phyloP scores from a whole-genome alignment of 331 rosid species.

The Spiraea crenata region DNA sequence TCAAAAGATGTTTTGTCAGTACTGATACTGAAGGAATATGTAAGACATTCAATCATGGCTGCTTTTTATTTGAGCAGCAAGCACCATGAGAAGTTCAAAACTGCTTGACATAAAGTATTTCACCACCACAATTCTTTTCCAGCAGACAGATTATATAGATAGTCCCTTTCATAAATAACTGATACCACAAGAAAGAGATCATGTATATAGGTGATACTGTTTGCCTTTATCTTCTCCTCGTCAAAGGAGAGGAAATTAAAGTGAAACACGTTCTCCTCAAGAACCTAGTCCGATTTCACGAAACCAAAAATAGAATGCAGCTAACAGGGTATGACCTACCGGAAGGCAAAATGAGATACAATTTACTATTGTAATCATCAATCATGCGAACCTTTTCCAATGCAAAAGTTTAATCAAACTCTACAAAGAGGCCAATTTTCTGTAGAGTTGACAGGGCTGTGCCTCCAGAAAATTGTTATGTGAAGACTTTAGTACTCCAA shows the following conservation, averaged over 20 bases:
- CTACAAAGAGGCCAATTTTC: neutral
- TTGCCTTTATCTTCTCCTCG: neutral
- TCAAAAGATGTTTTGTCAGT: neutral
- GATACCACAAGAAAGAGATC: neutral
- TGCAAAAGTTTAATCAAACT: neutral
- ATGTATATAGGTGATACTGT: slow-evolving; percentile 7
- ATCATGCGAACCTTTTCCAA: neutral
- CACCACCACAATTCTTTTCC: neutral
- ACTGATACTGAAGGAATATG: neutral
- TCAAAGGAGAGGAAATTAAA: neutral
- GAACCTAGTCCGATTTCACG: neutral
- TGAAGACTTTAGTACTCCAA: neutral
- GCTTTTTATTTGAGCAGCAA: neutral
- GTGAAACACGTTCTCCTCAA: neutral
- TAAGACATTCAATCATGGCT: neutral
- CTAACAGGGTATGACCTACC: neutral
- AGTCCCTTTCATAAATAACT: neutral
- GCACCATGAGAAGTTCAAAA: neutral
- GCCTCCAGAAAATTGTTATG: neutral
- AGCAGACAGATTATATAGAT: slow-evolving; percentile 1
- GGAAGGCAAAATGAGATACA: neutral
- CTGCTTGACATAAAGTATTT: neutral
- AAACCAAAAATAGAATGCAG: neutral
- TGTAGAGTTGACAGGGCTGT: neutral
- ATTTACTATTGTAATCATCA: neutral